A percentile compares a stretch with the other conserved stretches of the same genome.
Evolutionary conservation across 2,329 filamentous ascomycete genomes (phyloP).

Genomic region (Ceratocystis colombiana): DNA sequence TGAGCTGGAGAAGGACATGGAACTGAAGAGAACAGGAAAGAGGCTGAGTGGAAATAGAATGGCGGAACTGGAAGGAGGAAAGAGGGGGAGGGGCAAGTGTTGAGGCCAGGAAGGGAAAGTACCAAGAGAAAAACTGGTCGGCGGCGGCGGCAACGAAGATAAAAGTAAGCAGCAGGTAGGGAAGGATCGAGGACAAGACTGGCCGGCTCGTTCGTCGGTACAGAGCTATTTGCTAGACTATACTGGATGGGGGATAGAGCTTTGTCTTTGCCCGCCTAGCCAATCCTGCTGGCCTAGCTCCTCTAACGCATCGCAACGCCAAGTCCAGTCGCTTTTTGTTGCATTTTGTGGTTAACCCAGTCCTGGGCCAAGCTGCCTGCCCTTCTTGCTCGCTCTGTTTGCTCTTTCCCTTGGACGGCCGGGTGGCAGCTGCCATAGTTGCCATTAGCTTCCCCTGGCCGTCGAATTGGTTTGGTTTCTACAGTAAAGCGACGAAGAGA

Average conservation of each 20-base stretch:
- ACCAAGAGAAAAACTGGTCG: not conserved
- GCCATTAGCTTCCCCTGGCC: not conserved
- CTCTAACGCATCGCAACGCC: not conserved
- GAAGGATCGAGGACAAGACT: not conserved
- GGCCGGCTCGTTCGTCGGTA: not conserved
- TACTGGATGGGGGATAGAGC: not conserved
- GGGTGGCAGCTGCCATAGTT: not conserved
- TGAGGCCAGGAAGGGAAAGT: not conserved
- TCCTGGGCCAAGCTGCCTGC: not conserved
- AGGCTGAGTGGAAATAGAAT: not conserved
- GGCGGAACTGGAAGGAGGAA: not conserved
- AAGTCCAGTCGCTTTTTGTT: not conserved
- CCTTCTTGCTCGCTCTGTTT: not conserved
- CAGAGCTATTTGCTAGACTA: not conserved
- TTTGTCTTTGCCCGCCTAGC: constrained; percentile 27
- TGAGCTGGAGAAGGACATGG: too few species aligned
- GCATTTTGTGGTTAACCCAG: not conserved
- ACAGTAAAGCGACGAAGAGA: too few species aligned
- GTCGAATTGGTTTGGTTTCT: too few species aligned
- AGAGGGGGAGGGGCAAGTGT: not conserved
- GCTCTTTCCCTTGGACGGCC: not conserved
- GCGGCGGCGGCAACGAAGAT: not conserved
- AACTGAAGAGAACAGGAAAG: too few species aligned
- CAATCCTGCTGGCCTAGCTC: not conserved
- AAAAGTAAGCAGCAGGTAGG: not conserved